phyloP scores from a whole-genome alignment of 2,329 filamentous ascomycete genomes.

The Calonectria henricotiae region DNA sequence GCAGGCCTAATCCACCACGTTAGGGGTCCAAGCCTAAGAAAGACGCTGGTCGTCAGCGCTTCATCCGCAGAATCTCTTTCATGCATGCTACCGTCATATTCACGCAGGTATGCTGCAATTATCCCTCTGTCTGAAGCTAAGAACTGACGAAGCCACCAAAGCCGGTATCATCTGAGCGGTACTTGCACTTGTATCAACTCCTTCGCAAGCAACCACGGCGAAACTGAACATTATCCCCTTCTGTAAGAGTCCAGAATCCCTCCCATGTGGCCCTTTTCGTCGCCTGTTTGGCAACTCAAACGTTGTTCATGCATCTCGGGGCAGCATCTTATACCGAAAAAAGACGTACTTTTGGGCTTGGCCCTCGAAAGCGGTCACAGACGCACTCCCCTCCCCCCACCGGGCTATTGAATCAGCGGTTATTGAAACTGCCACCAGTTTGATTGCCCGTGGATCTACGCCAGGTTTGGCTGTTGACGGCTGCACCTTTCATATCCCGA shows the following conservation, averaged over 20 bases:
- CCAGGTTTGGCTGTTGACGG: constrained; percentile 23
- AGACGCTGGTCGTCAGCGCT: constrained; percentile 15
- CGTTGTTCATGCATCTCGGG: neutral
- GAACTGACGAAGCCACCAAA: neutral
- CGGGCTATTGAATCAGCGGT: constrained; percentile 30
- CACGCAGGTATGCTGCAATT: constrained; percentile 39
- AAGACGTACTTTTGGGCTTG: constrained; percentile 16
- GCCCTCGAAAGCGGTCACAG: constrained; percentile 26
- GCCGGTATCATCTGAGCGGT: neutral
- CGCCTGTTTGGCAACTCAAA: neutral
- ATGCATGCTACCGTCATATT: constrained; percentile 32
- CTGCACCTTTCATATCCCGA: constrained; percentile 26
- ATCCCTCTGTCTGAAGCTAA: neutral
- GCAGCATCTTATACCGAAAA: constrained; percentile 1
- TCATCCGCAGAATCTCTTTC: constrained; percentile 32
- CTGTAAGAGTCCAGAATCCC: neutral
- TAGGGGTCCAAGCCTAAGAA: constrained; percentile 16
- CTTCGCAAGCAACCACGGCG: neutral
- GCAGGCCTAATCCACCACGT: constrained; percentile 23
- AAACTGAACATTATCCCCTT: neutral
- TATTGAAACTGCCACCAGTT: constrained; percentile 25
- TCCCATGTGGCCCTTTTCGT: neutral
- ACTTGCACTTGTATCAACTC: neutral
- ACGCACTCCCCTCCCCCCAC: constrained; percentile 15
- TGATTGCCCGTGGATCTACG: constrained; percentile 39